Conservation (phyloP, 495 filamentous ascomycete genomes). For the Cairneyella variabilis region DNA sequence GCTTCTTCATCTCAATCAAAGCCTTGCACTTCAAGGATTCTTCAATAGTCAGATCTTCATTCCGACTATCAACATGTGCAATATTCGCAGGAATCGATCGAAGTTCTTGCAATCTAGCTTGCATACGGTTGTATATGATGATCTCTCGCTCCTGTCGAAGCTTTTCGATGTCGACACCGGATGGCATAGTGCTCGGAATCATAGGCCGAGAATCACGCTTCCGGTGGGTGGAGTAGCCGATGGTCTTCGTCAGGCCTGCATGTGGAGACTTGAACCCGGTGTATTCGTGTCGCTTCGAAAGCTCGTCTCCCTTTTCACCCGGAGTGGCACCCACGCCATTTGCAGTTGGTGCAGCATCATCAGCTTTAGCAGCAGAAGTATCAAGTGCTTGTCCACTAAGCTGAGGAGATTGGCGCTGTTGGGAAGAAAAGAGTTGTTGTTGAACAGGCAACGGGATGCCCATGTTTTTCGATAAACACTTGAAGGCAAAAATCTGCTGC, state of each 20-base stretch:
- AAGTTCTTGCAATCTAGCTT: conserved; percentile 74
- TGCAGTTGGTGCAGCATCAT: conserved; percentile 36
- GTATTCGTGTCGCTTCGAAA: conserved; percentile 35
- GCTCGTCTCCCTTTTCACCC: conserved; percentile 2
- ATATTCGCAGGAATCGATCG: conserved; percentile 78
- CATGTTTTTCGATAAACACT: conserved; percentile 73
- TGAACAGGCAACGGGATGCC: conserved; percentile 71
- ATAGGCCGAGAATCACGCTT: conserved; percentile 66
- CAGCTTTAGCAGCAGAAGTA: conserved; percentile 47
- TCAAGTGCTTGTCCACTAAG: conserved; percentile 52
- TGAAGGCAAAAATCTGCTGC: conserved; percentile 80
- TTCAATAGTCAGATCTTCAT: conserved; percentile 63
- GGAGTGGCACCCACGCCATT: conserved; percentile 25
- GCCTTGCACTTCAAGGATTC: conserved; percentile 84
- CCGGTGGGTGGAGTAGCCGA: conserved; percentile 77
- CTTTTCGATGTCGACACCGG: conserved; percentile 80
- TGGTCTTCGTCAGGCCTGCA: conserved; percentile 49
- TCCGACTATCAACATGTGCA: conserved; percentile 74
- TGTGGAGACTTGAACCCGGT: conserved; percentile 67
- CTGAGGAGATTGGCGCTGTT: conserved; percentile 59
- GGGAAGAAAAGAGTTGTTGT: conserved; percentile 69
- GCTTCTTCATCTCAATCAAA: conserved; percentile 86
- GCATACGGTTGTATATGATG: conserved; percentile 85
- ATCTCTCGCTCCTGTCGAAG: conserved; percentile 80
- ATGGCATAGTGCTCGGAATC: conserved; percentile 82